These are phyloP conservation scores for Solanum hybrid DNA, from an alignment of 305 asterid genomes.

Conservation along the genomic window DNA sequence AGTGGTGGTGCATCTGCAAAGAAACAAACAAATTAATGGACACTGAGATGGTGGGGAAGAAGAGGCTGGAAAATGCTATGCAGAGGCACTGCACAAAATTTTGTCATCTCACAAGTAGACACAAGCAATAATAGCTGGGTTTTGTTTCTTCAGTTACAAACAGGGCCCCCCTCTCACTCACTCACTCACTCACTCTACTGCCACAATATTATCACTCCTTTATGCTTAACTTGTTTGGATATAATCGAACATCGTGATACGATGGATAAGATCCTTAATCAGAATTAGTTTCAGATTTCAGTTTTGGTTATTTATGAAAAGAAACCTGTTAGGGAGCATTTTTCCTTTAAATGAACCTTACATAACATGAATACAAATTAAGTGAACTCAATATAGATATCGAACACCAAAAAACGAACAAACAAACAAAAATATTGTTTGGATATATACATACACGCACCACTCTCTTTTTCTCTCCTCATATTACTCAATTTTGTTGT, in stretches of 20 bases:
- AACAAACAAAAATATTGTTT: conserved; percentile 10
- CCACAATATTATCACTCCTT: conserved; percentile 35
- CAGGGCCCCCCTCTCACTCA: conserved; percentile 37
- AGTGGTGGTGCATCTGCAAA: background rate
- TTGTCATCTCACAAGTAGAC: conserved; percentile 48
- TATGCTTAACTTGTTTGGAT: conserved; percentile 22
- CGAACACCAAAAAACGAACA: background rate
- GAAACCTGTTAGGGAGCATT: background rate
- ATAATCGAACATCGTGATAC: background rate
- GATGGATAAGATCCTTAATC: background rate
- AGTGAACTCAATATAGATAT: background rate
- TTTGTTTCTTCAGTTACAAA: conserved; percentile 52
- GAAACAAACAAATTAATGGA: background rate
- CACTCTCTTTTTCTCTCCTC: background rate
- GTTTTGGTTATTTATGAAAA: background rate
- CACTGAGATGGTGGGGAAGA: background rate
- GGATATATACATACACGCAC: conserved; percentile 9
- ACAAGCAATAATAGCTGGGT: conserved; percentile 50
- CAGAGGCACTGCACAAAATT: conserved; percentile 53
- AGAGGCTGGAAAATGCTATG: conserved; percentile 19
- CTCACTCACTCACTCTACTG: conserved; percentile 10
- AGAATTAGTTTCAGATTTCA: background rate
- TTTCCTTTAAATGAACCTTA: background rate
- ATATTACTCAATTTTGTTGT: background rate
- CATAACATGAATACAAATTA: background rate